phyloP scores from a whole-genome alignment of 1,284 basidiomycete genomes.

The Tilletia walkeri region DNA sequence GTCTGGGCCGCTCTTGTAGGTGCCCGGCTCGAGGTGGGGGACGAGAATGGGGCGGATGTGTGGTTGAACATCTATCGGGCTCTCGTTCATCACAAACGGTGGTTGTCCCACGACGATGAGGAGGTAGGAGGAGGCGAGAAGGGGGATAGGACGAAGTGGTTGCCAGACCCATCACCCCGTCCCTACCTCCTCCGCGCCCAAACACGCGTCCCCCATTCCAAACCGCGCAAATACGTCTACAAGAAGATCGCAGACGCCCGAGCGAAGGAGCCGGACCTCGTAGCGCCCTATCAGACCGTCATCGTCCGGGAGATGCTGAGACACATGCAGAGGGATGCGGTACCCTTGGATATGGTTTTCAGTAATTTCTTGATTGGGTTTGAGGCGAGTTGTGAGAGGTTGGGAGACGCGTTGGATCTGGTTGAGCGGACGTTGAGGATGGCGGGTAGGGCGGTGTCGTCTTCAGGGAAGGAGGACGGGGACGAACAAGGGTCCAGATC shows the following conservation, averaged over 20 bases:
- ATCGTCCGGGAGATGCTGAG: neutral
- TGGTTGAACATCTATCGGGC: constrained; percentile 2
- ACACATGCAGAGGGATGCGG: neutral
- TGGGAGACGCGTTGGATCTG: neutral
- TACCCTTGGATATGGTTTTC: neutral
- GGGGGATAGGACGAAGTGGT: neutral
- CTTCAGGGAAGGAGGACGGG: no score
- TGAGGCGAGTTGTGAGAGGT: neutral
- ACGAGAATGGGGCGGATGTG: constrained; percentile 1
- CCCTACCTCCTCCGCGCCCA: neutral
- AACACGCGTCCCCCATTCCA: neutral
- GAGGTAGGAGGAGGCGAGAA: no score
- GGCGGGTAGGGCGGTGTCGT: no score
- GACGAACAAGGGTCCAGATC: no score
- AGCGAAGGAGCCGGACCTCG: neutral
- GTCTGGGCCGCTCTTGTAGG: neutral
- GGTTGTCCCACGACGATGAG: no score
- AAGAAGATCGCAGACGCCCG: neutral
- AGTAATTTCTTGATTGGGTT: neutral
- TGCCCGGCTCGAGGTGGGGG: neutral
- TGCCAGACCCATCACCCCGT: neutral
- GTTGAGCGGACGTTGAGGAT: neutral
- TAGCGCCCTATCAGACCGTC: neutral
- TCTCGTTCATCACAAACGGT: neutral
- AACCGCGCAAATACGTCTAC: neutral